phyloP scores from a whole-genome alignment of 2,329 filamentous ascomycete genomes.

The Didymosphaeria variabile region DNA sequence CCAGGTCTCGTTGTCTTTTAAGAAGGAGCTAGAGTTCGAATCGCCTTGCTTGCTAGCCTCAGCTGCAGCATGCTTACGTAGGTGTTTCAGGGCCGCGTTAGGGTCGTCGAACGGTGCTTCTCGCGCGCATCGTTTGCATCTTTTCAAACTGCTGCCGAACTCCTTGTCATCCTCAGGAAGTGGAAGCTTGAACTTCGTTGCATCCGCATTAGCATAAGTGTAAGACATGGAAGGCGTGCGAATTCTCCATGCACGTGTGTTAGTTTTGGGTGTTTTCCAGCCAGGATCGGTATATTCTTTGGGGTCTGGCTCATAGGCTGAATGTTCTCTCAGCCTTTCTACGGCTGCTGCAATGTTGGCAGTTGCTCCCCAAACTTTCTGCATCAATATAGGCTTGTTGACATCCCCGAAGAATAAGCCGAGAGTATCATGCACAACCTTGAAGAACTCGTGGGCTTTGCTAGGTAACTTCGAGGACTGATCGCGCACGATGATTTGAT shows the following conservation, averaged over 20 bases:
- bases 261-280: slow-evolving; percentile 18
- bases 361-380: slow-evolving; percentile 41
- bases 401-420: slow-evolving; percentile 35
- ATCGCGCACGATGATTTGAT: slow-evolving; percentile 26
- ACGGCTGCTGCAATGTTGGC: slow-evolving; percentile 23
- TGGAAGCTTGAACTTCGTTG: slow-evolving; percentile 9
- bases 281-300: slow-evolving; percentile 20
- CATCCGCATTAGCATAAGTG: slow-evolving; percentile 4
- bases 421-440: slow-evolving; percentile 26
- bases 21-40: neutral
- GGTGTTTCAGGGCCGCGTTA: slow-evolving; percentile 32
- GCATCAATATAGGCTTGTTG: slow-evolving; percentile 29
- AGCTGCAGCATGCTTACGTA: slow-evolving; percentile 27
- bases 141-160: slow-evolving; percentile 24
- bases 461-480: slow-evolving; percentile 25
- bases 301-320: slow-evolving; percentile 12
- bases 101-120: slow-evolving; percentile 20
- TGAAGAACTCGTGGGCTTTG: slow-evolving; percentile 23
- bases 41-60: neutral
- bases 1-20: slow-evolving; percentile 13
- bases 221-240: slow-evolving; percentile 17
- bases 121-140: slow-evolving; percentile 30
- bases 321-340: slow-evolving; percentile 11
- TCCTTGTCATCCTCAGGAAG: slow-evolving; percentile 22
- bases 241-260: slow-evolving; percentile 29